These are phyloP conservation scores for Eucalyptus guilfoylei DNA, from an alignment of 345 rosid genomes.

Conservation along the genomic window DNA sequence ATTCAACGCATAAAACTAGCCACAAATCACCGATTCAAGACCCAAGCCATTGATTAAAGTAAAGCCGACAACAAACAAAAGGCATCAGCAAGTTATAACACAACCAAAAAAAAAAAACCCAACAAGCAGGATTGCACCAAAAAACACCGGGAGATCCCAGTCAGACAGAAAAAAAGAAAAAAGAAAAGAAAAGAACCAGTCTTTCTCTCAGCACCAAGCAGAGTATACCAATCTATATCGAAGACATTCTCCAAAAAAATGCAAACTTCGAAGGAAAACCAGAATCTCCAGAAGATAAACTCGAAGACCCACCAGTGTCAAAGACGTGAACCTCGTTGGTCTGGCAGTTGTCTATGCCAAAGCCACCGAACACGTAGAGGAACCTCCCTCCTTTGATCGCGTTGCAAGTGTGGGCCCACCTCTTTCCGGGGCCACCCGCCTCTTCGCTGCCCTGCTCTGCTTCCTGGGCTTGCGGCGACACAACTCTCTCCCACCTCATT, in stretches of 20 bases:
- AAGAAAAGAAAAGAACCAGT: neutral
- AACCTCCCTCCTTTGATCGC: constrained; percentile 59
- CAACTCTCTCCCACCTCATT: constrained; percentile 73
- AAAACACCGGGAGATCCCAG: too few relatives aligned
- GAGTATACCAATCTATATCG: neutral
- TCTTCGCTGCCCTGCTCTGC: constrained; percentile 1
- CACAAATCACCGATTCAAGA: neutral
- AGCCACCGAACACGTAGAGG: constrained; percentile 88
- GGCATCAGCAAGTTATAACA: too few relatives aligned
- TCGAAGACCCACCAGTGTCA: constrained; percentile 54
- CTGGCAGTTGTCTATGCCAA: constrained; percentile 81
- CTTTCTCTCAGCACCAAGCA: neutral
- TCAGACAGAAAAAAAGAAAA: neutral
- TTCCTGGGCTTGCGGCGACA: constrained; percentile 11
- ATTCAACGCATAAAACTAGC: too few relatives aligned
- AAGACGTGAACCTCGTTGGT: constrained; percentile 93
- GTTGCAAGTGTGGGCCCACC: constrained; percentile 35
- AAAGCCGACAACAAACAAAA: too few relatives aligned
- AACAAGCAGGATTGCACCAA: too few relatives aligned
- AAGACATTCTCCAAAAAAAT: neutral
- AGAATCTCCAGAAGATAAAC: neutral
- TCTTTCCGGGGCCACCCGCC: constrained; percentile 56
- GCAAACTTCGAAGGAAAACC: neutral
- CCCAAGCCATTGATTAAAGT: too few relatives aligned
- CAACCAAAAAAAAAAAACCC: too few relatives aligned